A percentile compares a stretch with the other conserved stretches of the same genome.
phyloP scores from a whole-genome alignment of 805 yeast genomes.

The Barnettozyma populi region DNA sequence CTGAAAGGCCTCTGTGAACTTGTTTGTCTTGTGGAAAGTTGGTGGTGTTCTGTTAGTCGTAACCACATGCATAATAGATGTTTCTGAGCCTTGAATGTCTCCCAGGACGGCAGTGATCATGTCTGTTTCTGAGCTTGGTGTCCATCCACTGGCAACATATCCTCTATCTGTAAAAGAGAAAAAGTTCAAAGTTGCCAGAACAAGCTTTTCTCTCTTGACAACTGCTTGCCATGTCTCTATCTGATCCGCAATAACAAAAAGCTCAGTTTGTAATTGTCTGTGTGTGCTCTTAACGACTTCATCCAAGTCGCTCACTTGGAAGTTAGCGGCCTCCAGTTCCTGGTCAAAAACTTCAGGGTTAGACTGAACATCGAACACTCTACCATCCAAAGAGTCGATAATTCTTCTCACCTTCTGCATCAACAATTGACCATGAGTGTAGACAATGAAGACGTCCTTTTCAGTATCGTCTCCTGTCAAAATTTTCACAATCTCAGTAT shows the following conservation, averaged over 20 bases:
- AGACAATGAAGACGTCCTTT: conserved; percentile 81
- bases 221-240: conserved; percentile 68
- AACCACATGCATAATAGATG: conserved; percentile 46
- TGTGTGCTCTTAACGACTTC: conserved; percentile 61
- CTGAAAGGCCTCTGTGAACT: conserved; percentile 91
- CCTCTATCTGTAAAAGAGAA: conserved; percentile 66
- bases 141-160: conserved; percentile 94
- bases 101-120: conserved; percentile 62
- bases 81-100: conserved; percentile 35
- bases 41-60: conserved; percentile 87
- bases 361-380: conserved; percentile 51
- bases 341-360: conserved; percentile 33
- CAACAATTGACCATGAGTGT: conserved; percentile 83
- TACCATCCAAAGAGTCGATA: conserved; percentile 87
- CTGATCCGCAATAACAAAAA: conserved; percentile 70
- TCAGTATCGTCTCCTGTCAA: conserved; percentile 50
- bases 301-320: conserved; percentile 38
- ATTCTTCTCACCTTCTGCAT: conserved; percentile 71
- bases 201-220: conserved; percentile 74
- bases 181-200: conserved; percentile 73
- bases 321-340: conserved; percentile 20
- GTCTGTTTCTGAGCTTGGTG: conserved; percentile 72
- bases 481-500: conserved; percentile 60
- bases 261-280: conserved; percentile 68
- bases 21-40: conserved; percentile 87